These are phyloP conservation scores for Ormosia semicastrata DNA, from an alignment of 306 rosid genomes.

Conservation along the genomic window DNA sequence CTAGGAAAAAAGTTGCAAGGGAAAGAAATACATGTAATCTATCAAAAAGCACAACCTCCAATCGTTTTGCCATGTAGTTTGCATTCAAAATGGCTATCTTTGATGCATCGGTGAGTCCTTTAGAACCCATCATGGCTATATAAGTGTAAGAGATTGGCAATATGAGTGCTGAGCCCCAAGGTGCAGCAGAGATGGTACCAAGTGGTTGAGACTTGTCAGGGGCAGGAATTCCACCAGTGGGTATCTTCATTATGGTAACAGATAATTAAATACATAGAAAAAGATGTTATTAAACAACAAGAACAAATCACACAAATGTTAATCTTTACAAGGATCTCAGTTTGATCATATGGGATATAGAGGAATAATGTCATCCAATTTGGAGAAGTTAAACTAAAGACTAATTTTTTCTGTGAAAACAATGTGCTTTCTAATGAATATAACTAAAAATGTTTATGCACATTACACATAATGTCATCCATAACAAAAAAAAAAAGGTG, in stretches of 20 bases:
- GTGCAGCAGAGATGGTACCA: conserved; percentile 96
- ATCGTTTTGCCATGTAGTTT: conserved; percentile 95
- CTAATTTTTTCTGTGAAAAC: not conserved
- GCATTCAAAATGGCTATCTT: conserved; percentile 97
- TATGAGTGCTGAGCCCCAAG: conserved; percentile 99
- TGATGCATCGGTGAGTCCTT: conserved; percentile 95
- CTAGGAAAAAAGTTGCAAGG: not conserved
- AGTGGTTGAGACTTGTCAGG: conserved; percentile 81
- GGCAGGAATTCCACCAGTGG: conserved; percentile 95
- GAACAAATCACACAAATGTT: conserved; percentile 2
- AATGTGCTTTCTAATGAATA: conserved; percentile 9
- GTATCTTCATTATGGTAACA: conserved; percentile 46
- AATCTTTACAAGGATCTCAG: not conserved
- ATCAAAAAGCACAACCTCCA: conserved; percentile 66
- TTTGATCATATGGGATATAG: not conserved
- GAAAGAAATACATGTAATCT: not conserved
- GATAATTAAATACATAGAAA: not conserved
- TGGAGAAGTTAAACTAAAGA: not conserved
- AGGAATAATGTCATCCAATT: conserved; percentile 11
- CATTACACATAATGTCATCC: not conserved
- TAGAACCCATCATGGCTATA: conserved; percentile 98
- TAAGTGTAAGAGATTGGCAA: conserved; percentile 96
- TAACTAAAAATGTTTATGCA: conserved; percentile 3
- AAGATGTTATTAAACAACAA: conserved; percentile 9
- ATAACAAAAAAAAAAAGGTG: conserved; percentile 1